Evolutionary conservation across 257 asterid species (phyloP).

Genomic region (Capsicum baccatum): DNA sequence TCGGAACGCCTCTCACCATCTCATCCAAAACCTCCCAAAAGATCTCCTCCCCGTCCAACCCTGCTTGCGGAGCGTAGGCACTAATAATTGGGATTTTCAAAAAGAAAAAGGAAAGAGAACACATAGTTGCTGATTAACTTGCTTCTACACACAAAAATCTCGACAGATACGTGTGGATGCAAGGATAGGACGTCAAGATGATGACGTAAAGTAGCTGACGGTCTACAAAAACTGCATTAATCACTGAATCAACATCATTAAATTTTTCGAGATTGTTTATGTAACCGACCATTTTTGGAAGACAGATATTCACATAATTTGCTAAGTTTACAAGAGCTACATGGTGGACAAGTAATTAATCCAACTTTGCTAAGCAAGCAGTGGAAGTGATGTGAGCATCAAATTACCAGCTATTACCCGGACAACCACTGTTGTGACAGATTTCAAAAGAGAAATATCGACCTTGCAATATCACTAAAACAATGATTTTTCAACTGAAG

Average conservation of each 20-base stretch:
- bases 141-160: not conserved
- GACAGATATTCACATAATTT: constrained; percentile 10
- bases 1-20: no score
- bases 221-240: constrained; percentile 10
- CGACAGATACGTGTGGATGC: not conserved
- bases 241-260: not conserved
- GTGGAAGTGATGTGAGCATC: not conserved
- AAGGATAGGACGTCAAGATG: not conserved
- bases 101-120: not conserved
- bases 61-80: no score
- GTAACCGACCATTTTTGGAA: not conserved
- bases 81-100: not conserved
- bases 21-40: no score
- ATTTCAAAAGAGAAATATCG: not conserved
- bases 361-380: not conserved
- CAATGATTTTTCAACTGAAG: constrained; percentile 20
- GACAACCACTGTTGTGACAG: not conserved
- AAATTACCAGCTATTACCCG: not conserved
- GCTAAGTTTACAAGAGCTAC: not conserved
- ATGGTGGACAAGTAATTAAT: not conserved
- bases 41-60: no score
- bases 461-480: not conserved
- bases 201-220: not conserved
- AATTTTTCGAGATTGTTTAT: not conserved
- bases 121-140: not conserved